Evolutionary conservation across 176 grass and related monocot genomes (phyloP).

Genomic region (Saccharum officinarum): DNA sequence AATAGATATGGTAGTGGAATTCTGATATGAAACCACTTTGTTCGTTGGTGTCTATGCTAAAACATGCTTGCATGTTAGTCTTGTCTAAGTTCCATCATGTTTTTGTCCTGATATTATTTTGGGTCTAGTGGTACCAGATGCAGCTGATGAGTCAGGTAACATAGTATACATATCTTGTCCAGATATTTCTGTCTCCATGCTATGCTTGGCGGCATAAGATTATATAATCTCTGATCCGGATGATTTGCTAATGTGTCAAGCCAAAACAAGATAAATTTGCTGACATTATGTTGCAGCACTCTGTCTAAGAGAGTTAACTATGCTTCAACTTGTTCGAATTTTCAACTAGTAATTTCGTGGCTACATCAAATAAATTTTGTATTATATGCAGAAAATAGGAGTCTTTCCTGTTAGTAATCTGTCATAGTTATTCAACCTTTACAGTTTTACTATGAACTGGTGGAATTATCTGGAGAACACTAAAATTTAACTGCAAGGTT

Average conservation of each 20-base stretch:
- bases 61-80: conserved; percentile 8
- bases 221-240: conserved; percentile 5
- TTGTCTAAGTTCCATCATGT: conserved; percentile 14
- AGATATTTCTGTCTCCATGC: conserved; percentile 22
- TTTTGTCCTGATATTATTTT: conserved; percentile 31
- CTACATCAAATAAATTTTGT: neutral
- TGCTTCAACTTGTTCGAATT: neutral
- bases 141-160: neutral
- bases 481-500: neutral
- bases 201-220: conserved; percentile 15
- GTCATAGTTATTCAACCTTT: neutral
- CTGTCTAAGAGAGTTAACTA: neutral
- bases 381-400: neutral
- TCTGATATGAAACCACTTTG: conserved; percentile 9
- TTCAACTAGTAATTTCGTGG: neutral
- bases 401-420: neutral
- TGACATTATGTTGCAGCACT: neutral
- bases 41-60: neutral
- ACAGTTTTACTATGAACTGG: neutral
- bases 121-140: neutral
- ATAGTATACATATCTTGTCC: neutral
- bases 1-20: neutral
- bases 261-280: neutral
- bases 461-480: conserved; percentile 15
- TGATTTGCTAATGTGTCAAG: conserved; percentile 4